A percentile compares a stretch with the other conserved stretches of the same genome.
phyloP scores from a whole-genome alignment of 306 rosid genomes.

The Chamaecrista fasciculata region DNA sequence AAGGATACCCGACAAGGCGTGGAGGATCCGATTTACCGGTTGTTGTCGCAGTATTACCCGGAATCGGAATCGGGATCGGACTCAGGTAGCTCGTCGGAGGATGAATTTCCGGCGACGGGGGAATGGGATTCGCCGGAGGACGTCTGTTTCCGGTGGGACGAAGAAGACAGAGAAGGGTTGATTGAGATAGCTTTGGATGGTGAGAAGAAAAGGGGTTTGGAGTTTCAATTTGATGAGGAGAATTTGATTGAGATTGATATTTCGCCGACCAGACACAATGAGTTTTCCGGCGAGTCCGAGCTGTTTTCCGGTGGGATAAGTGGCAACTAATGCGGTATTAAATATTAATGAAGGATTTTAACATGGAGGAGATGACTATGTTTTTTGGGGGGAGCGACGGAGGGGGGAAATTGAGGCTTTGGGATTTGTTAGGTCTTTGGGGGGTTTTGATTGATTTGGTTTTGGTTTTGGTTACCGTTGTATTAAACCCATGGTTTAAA shows the following conservation, averaged over 20 bases:
- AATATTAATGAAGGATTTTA: constrained; percentile 24
- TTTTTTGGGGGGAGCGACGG: constrained; percentile 28
- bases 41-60: constrained; percentile 66
- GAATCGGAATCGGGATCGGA: constrained; percentile 77
- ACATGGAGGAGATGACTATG: constrained; percentile 26
- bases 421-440: constrained; percentile 16
- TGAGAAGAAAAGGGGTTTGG: constrained; percentile 32
- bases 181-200: constrained; percentile 82
- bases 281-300: constrained; percentile 37
- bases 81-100: constrained; percentile 68
- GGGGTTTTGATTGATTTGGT: constrained; percentile 17
- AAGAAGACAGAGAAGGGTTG: constrained; percentile 74
- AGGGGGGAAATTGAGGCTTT: constrained; percentile 22
- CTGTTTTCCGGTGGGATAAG: constrained; percentile 37
- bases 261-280: constrained; percentile 42
- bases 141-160: constrained; percentile 54
- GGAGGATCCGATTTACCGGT: constrained; percentile 43
- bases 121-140: constrained; percentile 53
- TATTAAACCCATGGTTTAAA: constrained; percentile 29
- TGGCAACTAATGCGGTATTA: constrained; percentile 33
- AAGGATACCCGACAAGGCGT: neutral
- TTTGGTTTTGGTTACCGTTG: constrained; percentile 37
- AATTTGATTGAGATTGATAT: constrained; percentile 60
- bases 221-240: constrained; percentile 48
- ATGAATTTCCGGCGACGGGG: constrained; percentile 35